Evolutionary conservation across 192 early-diverging fungal species (phyloP).

Genomic region (Mortierella hygrophila): DNA sequence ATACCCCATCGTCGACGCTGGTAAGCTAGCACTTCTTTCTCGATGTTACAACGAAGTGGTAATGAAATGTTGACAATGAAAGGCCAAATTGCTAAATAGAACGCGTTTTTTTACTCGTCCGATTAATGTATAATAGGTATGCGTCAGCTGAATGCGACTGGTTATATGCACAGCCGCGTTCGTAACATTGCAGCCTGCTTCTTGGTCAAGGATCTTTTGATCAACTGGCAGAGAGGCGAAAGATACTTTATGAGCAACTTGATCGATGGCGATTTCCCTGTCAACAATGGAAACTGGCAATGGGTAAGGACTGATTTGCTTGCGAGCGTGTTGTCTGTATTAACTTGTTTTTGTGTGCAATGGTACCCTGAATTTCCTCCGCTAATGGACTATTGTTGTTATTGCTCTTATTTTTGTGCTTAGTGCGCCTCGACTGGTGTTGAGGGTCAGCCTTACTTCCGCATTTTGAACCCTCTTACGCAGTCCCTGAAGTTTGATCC

Average conservation of each 20-base stretch:
- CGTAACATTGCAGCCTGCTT: conserved; percentile 72
- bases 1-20: conserved; percentile 76
- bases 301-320: conserved; percentile 55
- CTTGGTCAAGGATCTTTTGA: conserved; percentile 60
- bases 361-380: background rate
- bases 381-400: conserved; percentile 10
- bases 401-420: background rate
- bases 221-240: conserved; percentile 83
- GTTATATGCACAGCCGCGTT: conserved; percentile 75
- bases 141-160: conserved; percentile 69
- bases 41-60: background rate
- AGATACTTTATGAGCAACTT: conserved; percentile 71
- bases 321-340: background rate
- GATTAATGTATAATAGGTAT: conserved; percentile 54
- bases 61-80: background rate
- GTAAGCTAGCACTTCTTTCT: conserved; percentile 15
- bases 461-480: conserved; percentile 72
- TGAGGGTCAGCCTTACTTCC: conserved; percentile 78
- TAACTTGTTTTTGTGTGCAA: background rate
- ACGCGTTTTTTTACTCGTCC: background rate
- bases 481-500: conserved; percentile 67
- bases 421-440: conserved; percentile 74
- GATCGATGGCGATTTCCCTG: conserved; percentile 77
- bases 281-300: conserved; percentile 82
- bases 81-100: background rate